Evolutionary conservation across 768 basidiomycete genomes (phyloP).

Genomic region (Leucocoprinus birnbaumii): DNA sequence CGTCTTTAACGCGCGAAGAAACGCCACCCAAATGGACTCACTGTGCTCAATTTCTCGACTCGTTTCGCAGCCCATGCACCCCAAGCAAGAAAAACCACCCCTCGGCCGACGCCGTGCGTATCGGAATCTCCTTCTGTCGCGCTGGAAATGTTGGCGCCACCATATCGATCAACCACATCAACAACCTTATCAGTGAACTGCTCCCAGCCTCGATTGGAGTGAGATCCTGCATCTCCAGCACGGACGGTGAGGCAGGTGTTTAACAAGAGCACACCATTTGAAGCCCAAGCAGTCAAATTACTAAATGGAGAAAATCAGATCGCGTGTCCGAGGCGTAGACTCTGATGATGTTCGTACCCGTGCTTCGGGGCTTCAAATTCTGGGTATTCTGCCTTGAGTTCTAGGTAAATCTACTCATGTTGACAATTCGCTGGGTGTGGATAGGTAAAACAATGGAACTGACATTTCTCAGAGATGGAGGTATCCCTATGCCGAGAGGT

Average conservation of each 20-base stretch:
- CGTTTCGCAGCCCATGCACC: slow-evolving; percentile 84
- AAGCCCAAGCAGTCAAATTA: slow-evolving; percentile 78
- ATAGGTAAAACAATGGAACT: slow-evolving; percentile 18
- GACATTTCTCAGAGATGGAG: slow-evolving; percentile 84
- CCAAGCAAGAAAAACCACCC: slow-evolving; percentile 85
- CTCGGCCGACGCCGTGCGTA: slow-evolving; percentile 56
- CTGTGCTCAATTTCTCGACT: slow-evolving; percentile 74
- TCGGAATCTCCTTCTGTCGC: slow-evolving; percentile 15
- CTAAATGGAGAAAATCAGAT: slow-evolving; percentile 33
- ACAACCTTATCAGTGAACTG: slow-evolving; percentile 81
- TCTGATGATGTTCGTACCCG: no score
- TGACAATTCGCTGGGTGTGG: not conserved
- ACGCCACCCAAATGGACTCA: slow-evolving; percentile 23
- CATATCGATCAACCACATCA: slow-evolving; percentile 72
- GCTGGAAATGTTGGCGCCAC: slow-evolving; percentile 61
- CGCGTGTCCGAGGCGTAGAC: not conserved
- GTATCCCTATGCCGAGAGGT: slow-evolving; percentile 67
- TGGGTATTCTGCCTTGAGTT: slow-evolving; percentile 82
- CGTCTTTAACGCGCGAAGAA: not conserved
- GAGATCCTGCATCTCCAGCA: slow-evolving; percentile 73
- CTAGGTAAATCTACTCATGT: slow-evolving; percentile 70
- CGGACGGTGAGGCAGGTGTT: slow-evolving; percentile 93
- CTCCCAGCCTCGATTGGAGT: slow-evolving; percentile 89
- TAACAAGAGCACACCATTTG: slow-evolving; percentile 84
- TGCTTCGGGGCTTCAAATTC: slow-evolving; percentile 42